Base-by-base conservation (phyloP, 495 filamentous ascomycete genomes). In the Penicillium salamii region DNA sequence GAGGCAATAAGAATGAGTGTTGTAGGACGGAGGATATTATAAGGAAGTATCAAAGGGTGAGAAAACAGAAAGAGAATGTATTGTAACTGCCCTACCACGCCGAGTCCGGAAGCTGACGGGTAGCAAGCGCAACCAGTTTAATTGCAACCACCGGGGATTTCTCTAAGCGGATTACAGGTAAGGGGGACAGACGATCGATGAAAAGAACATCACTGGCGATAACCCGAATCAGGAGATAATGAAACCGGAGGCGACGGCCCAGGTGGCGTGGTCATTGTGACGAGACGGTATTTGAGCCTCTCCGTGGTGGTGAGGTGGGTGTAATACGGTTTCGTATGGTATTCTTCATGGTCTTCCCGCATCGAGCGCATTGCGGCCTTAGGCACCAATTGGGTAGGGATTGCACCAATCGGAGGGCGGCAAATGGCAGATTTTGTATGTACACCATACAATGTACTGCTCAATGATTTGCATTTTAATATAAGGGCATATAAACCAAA, bases 141-240 rank as follows among this genome's bases (percentile, higher is more conserved):
- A 18, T 24, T 26, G 12, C 26, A 9, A 31, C 32, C 18, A 13
- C 12, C n/a, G 35, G 31, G 31, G 7, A 35, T 1, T 18, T 45
- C 19, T 34, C 31, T 24, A 26, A 11, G 17, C 19, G 18, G 12
- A 12, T 32, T 32, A 42, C 33, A 41, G 23, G 18, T 14, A 13
- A 53, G 39, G 21, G n/a, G n/a, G n/a, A n/a, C n/a, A n/a, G n/a
- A n/a, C n/a, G n/a, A n/a, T n/a, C n/a, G n/a, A n/a, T n/a, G n/a
- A n/a, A n/a, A n/a, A n/a, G n/a, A n/a, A n/a, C n/a, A n/a, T n/a
- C n/a, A n/a, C n/a, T n/a, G n/a, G n/a, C 52, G 23, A 52, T 34
- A 52, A 52, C 32, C 40, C 53, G 46, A 26, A 53, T 53, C 50
- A 57, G 54, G 54, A 57, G 54, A 51, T 23, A 29, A 18, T 24